Conservation (phyloP, 352 stramenopile genomes). For the Phytopythium litorale region DNA sequence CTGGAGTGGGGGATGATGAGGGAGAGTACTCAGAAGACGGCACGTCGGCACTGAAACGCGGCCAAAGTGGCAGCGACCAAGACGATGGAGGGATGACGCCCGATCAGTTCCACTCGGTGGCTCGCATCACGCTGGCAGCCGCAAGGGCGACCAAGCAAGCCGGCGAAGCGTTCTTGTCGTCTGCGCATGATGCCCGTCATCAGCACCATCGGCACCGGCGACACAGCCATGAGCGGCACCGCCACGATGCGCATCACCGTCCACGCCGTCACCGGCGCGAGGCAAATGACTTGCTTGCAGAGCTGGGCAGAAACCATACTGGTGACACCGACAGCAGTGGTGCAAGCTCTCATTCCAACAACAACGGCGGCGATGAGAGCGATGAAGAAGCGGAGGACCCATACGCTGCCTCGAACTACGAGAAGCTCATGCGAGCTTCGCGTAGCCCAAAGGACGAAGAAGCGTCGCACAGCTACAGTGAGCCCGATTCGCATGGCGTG, state of each 20-base stretch:
- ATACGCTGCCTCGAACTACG: constrained; percentile 59
- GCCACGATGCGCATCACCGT: neutral
- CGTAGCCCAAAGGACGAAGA: constrained; percentile 12
- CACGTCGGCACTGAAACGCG: neutral
- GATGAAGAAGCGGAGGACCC: constrained; percentile 30
- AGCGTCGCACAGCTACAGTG: neutral
- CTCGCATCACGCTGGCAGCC: constrained; percentile 63
- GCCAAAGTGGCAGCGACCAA: constrained; percentile 7
- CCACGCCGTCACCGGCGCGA: constrained; percentile 1
- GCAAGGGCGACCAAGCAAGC: constrained; percentile 48
- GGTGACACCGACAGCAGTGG: neutral
- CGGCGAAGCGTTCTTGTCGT: constrained; percentile 54
- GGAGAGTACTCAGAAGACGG: neutral
- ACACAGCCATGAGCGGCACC: neutral
- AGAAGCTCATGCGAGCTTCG: constrained; percentile 46
- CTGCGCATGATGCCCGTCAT: constrained; percentile 26
- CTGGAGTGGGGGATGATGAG: constrained; percentile 11
- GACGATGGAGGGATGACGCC: constrained; percentile 29
- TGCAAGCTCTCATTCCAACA: neutral
- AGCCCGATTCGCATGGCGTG: neutral
- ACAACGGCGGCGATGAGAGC: constrained; percentile 11
- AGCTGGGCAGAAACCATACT: neutral
- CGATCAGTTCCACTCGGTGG: constrained; percentile 54
- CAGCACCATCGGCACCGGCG: constrained; percentile 1
- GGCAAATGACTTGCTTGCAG: constrained; percentile 3